A percentile compares a stretch with the other conserved stretches of the same genome.
phyloP scores from a whole-genome alignment of 73 alveolate species.

The Diophrys sp. region DNA sequence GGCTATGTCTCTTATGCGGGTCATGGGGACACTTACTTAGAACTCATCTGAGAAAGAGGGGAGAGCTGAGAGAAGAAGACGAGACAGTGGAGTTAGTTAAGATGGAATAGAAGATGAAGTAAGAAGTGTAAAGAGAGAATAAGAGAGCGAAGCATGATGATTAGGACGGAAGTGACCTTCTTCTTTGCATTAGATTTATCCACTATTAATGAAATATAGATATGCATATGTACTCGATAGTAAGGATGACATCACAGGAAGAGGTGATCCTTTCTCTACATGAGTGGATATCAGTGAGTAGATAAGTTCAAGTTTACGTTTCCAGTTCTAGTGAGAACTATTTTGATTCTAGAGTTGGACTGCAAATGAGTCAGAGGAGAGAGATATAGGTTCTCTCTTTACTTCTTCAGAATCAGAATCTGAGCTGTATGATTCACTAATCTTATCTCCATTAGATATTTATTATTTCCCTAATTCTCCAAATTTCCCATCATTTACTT shows the following conservation, averaged over 20 bases:
- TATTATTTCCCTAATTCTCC: no score
- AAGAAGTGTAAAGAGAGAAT: constrained; percentile 60
- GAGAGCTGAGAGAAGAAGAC: constrained; percentile 71
- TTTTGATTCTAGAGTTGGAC: no score
- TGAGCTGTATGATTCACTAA: no score
- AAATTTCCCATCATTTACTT: no score
- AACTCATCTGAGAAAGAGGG: constrained; percentile 90
- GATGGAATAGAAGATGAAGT: constrained; percentile 50
- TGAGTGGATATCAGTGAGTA: no score
- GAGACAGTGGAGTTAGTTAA: constrained; percentile 66
- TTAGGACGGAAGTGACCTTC: constrained; percentile 93
- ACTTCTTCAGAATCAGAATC: no score
- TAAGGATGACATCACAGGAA: constrained; percentile 1
- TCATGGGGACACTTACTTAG: constrained; percentile 87
- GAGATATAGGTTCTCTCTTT: no score
- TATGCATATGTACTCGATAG: constrained; percentile 60
- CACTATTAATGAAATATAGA: constrained; percentile 84
- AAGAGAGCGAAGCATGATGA: constrained; percentile 84
- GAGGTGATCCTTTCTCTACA: neutral
- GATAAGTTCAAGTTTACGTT: constrained; percentile 39
- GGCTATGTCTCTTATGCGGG: constrained; percentile 94
- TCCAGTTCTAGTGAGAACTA: constrained; percentile 35
- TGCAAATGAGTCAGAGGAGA: no score
- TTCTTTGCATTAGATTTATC: constrained; percentile 86
- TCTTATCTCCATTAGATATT: no score